Evolutionary conservation across 768 basidiomycete species (phyloP), one percentile per base, ranked within the genome.

Genomic region (Suillus subluteus): DNA sequence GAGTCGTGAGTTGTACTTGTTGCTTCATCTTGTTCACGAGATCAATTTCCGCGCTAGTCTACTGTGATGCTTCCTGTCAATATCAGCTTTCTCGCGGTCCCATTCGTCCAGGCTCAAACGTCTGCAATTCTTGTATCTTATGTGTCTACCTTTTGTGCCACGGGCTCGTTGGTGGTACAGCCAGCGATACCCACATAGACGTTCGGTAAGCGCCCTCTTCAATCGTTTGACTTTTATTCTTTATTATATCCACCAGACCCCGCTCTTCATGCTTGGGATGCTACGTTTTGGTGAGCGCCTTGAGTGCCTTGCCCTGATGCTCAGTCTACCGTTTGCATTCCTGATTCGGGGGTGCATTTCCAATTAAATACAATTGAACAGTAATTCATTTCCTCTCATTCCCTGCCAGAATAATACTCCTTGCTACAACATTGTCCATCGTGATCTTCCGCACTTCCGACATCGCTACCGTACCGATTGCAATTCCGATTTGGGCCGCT

Each of bases 321-420:
- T 83, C 68, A 82, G 82, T 65, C 67, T 86, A 37, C 85, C 85
- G 0, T 84, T 83, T 65, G 82, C 84, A 9, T 69, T 85, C n/a
- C 75, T 86, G 38, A 82, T 85, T 74, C 86, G 83, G 84, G 81
- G 79, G 84, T 85, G 71, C 69, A 83, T 79, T 46, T 21, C 35
- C 26, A 6, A 12, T 16, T 3, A 4, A 16, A 52, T 52, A 7
- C 50, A 6, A 26, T 26, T 12, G 13, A 2, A 13, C 3, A 50
- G 23, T 50, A 5, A 23, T 37, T 37, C 35, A 37, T 37, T 37
- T 6, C 6, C 9, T 37, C 12, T 50, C 23, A 23, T 23, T 50
- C 13, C 23, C 12, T n/a, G n/a, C 23, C 48, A 23, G 23, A 23
- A 18, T 50, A 23, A 23, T 50, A 23, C 23, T 23, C n/a, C 23